Evolutionary conservation across 192 early-diverging fungal species (phyloP).

Genomic region (Entomortierella chlamydospora): DNA sequence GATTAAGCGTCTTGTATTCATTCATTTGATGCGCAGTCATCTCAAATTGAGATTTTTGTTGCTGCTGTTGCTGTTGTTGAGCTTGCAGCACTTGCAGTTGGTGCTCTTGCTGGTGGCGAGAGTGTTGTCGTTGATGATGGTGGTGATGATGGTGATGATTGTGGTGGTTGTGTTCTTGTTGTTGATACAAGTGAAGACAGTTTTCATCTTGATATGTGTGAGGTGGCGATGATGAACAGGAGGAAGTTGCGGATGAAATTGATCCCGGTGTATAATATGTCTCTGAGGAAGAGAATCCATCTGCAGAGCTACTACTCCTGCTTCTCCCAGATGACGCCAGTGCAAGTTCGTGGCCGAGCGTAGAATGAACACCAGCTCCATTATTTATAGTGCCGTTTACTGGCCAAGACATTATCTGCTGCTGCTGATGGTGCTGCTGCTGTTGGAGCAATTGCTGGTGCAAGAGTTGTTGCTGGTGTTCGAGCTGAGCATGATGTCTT

Average conservation of each 20-base stretch:
- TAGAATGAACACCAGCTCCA: background rate
- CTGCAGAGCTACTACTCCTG: conserved; percentile 22
- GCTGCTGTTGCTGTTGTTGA: background rate
- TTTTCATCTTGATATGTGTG: background rate
- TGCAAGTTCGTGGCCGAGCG: background rate
- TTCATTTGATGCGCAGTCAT: background rate
- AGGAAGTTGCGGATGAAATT: conserved; percentile 23
- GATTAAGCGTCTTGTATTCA: background rate
- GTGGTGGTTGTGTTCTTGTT: conserved; percentile 2
- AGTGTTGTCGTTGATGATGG: conserved; percentile 8
- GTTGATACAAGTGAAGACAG: background rate
- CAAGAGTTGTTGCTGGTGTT: background rate
- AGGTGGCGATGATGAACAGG: conserved; percentile 31
- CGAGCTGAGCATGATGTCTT: background rate
- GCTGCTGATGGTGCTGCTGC: background rate
- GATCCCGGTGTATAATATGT: conserved; percentile 3
- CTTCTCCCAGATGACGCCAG: conserved; percentile 2
- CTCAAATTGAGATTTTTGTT: background rate
- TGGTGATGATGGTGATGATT: conserved; percentile 5
- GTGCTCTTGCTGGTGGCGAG: background rate
- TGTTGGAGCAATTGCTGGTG: too few species aligned
- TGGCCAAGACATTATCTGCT: background rate
- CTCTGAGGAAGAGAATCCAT: conserved; percentile 25
- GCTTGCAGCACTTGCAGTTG: conserved; percentile 10
- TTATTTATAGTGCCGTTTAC: background rate